These are phyloP conservation scores for Gaeumannomyces sp. DNA, from an alignment of 2,329 filamentous ascomycete genomes.

Conservation along the genomic window DNA sequence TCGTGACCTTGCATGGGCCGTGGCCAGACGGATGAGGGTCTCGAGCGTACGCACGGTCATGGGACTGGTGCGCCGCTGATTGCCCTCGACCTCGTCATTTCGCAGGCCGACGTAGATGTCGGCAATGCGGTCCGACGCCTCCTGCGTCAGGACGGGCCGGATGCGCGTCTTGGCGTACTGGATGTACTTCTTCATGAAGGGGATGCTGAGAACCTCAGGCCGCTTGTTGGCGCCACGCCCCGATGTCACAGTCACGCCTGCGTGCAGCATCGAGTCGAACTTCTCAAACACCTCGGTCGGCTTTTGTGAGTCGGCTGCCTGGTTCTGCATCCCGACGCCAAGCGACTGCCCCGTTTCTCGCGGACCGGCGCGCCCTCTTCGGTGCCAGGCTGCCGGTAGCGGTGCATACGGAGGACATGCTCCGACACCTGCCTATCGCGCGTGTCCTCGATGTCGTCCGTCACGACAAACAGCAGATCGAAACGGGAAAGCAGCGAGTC, in stretches of 20 bases:
- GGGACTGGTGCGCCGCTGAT: conserved; percentile 86
- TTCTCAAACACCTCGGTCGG: conserved; percentile 93
- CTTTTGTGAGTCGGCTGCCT: conserved; percentile 58
- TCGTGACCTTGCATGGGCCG: conserved; percentile 88
- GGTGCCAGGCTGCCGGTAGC: conserved; percentile 84
- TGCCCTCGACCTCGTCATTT: conserved; percentile 93
- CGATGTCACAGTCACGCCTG: conserved; percentile 72
- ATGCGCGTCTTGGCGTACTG: conserved; percentile 93
- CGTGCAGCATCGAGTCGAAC: conserved; percentile 91
- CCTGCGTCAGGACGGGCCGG: conserved; percentile 84
- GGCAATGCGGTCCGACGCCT: conserved; percentile 86
- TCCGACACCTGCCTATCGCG: conserved; percentile 88
- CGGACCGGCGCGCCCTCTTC: conserved; percentile 94
- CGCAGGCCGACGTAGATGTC: conserved; percentile 85
- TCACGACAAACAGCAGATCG: conserved; percentile 94
- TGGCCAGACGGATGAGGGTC: conserved; percentile 95
- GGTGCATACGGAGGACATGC: conserved; percentile 94
- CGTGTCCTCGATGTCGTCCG: conserved; percentile 94
- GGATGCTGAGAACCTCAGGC: conserved; percentile 86
- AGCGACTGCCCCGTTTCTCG: conserved; percentile 80
- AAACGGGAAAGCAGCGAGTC: conserved; percentile 97
- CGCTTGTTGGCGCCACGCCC: conserved; percentile 70
- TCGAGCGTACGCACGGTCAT: conserved; percentile 96
- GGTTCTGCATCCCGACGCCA: conserved; percentile 77
- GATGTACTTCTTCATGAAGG: conserved; percentile 99